Evolutionary conservation across 2,329 filamentous ascomycete genomes (phyloP).

Genomic region (Leptodontidium sp.): DNA sequence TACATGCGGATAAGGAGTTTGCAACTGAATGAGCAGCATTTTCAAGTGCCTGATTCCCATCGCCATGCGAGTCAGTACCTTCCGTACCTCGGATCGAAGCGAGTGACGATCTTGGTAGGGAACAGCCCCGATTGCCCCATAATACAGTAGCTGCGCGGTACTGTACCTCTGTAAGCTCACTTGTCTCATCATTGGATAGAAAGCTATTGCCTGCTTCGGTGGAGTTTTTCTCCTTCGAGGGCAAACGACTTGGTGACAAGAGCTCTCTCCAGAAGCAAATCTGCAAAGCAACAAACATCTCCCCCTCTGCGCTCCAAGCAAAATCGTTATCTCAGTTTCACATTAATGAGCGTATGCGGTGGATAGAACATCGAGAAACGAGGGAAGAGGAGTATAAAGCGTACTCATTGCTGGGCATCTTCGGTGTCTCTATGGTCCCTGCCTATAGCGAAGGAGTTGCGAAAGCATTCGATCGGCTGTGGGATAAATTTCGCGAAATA

Average conservation of each 20-base stretch:
- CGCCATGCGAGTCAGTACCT: no score
- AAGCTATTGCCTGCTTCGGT: not conserved
- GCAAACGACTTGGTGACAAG: no score
- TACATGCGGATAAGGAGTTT: no score
- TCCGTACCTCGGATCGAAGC: no score
- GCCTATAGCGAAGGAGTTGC: not conserved
- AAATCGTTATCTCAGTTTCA: conserved; percentile 11
- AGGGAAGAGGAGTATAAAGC: conserved; percentile 15
- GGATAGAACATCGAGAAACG: not conserved
- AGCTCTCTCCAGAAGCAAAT: conserved; percentile 1
- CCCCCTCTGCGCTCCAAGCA: conserved; percentile 1
- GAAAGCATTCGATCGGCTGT: conserved; percentile 3
- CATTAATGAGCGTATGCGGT: no score
- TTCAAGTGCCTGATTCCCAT: no score
- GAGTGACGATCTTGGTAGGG: no score
- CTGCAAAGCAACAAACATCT: conserved; percentile 4
- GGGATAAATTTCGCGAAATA: not conserved
- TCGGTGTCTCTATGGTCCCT: not conserved
- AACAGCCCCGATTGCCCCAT: no score
- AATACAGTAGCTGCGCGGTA: no score
- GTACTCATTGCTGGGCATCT: not conserved
- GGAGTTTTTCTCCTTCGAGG: conserved; percentile 9
- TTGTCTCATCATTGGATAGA: no score
- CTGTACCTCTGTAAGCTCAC: no score
- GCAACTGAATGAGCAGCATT: no score